A percentile compares a stretch with the other conserved stretches of the same genome.
These are phyloP conservation scores for Heliosperma pusillum DNA, from an alignment of 148 eudicot genomes.

Conservation along the genomic window DNA sequence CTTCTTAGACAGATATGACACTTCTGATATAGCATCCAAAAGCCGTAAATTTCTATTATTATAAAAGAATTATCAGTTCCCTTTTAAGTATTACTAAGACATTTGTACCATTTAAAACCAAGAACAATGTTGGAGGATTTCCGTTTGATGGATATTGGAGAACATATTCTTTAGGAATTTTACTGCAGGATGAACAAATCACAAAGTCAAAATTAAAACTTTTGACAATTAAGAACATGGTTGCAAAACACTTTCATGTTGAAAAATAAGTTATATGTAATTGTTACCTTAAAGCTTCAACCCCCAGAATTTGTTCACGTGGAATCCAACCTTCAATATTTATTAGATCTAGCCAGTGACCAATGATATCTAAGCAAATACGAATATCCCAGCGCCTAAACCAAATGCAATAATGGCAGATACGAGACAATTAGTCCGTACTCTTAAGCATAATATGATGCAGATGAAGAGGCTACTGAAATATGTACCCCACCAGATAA, in stretches of 20 bases:
- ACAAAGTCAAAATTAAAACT: background rate
- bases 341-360: slow-evolving; percentile 97
- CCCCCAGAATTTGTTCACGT: slow-evolving; percentile 95
- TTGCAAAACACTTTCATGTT: background rate
- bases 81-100: background rate
- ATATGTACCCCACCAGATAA: slow-evolving; percentile 64
- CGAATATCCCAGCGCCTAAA: slow-evolving; percentile 82
- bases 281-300: slow-evolving; percentile 81
- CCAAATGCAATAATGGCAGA: background rate
- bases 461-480: slow-evolving; percentile 8
- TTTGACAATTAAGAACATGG: background rate
- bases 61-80: background rate
- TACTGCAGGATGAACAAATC: slow-evolving; percentile 45
- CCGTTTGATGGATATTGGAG: slow-evolving; percentile 89
- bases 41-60: background rate
- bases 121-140: slow-evolving; percentile 93
- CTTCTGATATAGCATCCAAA: slow-evolving; percentile 2
- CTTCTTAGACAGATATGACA: background rate
- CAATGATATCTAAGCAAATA: slow-evolving; percentile 83
- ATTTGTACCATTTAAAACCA: slow-evolving; percentile 71
- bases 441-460: background rate
- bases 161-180: slow-evolving; percentile 92
- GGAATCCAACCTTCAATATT: slow-evolving; percentile 99
- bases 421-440: slow-evolving; percentile 3
- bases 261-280: background rate